Conservation (phyloP, 108 stramenopile species). For the Skeletonema marinoi region DNA sequence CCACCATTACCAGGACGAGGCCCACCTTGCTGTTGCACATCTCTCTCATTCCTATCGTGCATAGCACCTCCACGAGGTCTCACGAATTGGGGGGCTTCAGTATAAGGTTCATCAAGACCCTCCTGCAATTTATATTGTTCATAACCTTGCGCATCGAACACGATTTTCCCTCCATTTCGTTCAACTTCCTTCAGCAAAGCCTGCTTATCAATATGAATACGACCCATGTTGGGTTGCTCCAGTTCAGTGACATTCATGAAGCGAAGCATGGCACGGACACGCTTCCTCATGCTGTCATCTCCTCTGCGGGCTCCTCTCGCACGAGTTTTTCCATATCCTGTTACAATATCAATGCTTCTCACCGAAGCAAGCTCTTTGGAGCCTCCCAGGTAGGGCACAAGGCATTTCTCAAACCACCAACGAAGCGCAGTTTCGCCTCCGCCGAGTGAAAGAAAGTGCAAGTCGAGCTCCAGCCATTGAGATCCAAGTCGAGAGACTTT, state of each 20-base stretch:
- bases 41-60: conserved; percentile 46
- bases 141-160: conserved; percentile 76
- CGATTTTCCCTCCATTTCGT: conserved; percentile 71
- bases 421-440: conserved; percentile 85
- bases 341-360: conserved; percentile 85
- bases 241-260: conserved; percentile 82
- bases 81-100: conserved; percentile 73
- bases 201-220: conserved; percentile 78
- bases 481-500: conserved; percentile 81
- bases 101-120: conserved; percentile 50
- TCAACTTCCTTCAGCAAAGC: conserved; percentile 65
- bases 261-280: conserved; percentile 80
- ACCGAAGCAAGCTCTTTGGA: conserved; percentile 74
- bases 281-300: conserved; percentile 85
- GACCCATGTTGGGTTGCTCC: conserved; percentile 79
- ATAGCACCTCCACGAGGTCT: conserved; percentile 68
- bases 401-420: conserved; percentile 90
- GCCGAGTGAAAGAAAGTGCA: conserved; percentile 86
- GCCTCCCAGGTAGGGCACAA: conserved; percentile 76
- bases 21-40: conserved; percentile 21
- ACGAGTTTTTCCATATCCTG: conserved; percentile 88
- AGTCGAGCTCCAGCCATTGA: conserved; percentile 86
- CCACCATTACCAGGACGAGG: conserved; percentile 2
- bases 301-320: conserved; percentile 74
- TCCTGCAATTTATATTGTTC: conserved; percentile 49